Evolutionary conservation across 2,329 filamentous ascomycete genomes (phyloP).

Genomic region (Emericellopsis cladophorae): DNA sequence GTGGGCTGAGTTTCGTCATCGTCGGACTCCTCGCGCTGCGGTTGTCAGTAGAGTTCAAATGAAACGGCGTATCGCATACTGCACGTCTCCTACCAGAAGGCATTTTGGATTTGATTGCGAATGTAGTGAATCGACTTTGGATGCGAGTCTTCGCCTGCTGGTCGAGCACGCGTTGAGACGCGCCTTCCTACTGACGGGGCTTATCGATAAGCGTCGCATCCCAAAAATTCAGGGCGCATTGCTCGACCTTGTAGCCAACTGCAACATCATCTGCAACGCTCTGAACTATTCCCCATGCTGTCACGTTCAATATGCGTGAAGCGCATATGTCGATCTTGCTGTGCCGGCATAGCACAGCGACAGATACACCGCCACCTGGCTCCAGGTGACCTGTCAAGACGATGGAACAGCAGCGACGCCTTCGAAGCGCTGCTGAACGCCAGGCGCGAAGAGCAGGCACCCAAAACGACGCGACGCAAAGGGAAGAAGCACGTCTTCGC

Average conservation of each 20-base stretch:
- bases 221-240: constrained; percentile 2
- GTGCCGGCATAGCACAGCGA: constrained; percentile 13
- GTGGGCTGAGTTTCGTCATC: constrained; percentile 13
- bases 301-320: constrained; percentile 17
- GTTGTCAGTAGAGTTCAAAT: background rate
- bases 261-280: background rate
- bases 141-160: too few species aligned
- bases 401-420: background rate
- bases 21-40: background rate
- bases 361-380: background rate
- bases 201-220: constrained; percentile 1
- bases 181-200: background rate
- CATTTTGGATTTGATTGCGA: too few species aligned
- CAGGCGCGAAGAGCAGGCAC: background rate
- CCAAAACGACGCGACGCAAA: too few species aligned
- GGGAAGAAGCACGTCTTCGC: too few species aligned
- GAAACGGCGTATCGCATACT: too few species aligned
- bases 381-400: too few species aligned
- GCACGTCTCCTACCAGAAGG: too few species aligned
- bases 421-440: background rate
- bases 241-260: background rate
- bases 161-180: background rate
- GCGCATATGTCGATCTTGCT: constrained; percentile 21
- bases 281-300: constrained; percentile 14
- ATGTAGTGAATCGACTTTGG: too few species aligned